phyloP scores from a whole-genome alignment of 352 stramenopile species.

The Globisporangium paddicum region DNA sequence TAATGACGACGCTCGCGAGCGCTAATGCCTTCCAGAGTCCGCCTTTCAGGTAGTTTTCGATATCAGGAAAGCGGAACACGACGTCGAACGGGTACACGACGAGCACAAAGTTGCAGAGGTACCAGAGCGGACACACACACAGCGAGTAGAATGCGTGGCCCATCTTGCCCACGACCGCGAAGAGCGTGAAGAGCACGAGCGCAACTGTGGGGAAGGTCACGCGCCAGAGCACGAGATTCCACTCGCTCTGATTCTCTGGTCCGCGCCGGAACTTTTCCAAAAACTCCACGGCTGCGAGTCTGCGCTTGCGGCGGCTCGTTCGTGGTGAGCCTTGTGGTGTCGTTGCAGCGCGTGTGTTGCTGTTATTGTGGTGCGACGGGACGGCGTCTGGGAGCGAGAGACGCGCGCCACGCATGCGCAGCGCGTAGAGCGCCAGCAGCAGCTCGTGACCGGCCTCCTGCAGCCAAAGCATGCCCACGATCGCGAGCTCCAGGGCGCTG shows the following conservation, averaged over 20 bases:
- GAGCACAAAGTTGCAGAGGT: slow-evolving; percentile 68
- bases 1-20: slow-evolving; percentile 40
- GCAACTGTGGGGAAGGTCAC: slow-evolving; percentile 76
- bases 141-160: slow-evolving; percentile 65
- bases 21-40: slow-evolving; percentile 51
- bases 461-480: slow-evolving; percentile 7
- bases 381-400: not conserved
- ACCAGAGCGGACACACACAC: slow-evolving; percentile 70
- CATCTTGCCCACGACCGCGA: slow-evolving; percentile 58
- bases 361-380: not conserved
- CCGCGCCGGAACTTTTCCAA: slow-evolving; percentile 71
- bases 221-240: slow-evolving; percentile 78
- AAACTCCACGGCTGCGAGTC: slow-evolving; percentile 33
- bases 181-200: slow-evolving; percentile 68
- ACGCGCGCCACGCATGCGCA: slow-evolving; percentile 9
- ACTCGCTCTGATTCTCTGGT: slow-evolving; percentile 72
- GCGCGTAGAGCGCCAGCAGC: slow-evolving; percentile 10
- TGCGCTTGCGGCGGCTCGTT: not conserved
- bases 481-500: slow-evolving; percentile 16
- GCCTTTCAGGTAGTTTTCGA: slow-evolving; percentile 24
- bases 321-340: slow-evolving; percentile 1
- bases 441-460: slow-evolving; percentile 15
- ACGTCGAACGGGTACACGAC: slow-evolving; percentile 71
- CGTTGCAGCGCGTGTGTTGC: slow-evolving; percentile 6
- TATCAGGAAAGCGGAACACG: slow-evolving; percentile 59